These are phyloP conservation scores for Amylostereum chailletii DNA, from an alignment of 1,284 basidiomycete genomes.

Conservation along the genomic window DNA sequence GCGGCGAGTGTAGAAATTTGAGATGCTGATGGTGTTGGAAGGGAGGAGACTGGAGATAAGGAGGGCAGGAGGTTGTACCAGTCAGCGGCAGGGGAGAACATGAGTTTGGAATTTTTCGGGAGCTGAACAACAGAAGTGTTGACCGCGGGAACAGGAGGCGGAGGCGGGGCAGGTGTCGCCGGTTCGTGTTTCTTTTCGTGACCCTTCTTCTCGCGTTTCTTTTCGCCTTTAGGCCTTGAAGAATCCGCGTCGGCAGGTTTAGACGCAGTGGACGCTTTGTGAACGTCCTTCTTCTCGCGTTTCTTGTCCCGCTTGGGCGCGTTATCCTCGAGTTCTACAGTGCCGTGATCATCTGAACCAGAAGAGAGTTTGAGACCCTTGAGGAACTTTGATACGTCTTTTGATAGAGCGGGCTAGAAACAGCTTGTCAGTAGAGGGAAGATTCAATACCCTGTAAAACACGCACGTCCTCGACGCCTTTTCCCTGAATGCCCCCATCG, in stretches of 20 bases:
- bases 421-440: neutral
- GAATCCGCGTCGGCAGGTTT: neutral
- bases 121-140: neutral
- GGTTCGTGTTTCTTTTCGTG: conserved; percentile 10
- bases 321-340: neutral
- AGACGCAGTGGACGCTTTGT: conserved; percentile 4
- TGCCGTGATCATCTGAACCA: conserved; percentile 12
- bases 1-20: conserved; percentile 37
- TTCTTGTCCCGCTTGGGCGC: conserved; percentile 14
- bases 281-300: conserved; percentile 21
- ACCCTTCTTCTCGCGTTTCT: conserved; percentile 1
- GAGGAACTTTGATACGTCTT: conserved; percentile 53
- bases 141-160: neutral
- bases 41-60: conserved; percentile 17
- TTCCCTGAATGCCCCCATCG: conserved; percentile 19
- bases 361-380: conserved; percentile 40
- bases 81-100: conserved; percentile 44
- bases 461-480: conserved; percentile 17
- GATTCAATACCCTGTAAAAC: neutral
- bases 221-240: neutral
- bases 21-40: conserved; percentile 28
- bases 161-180: neutral
- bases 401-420: conserved; percentile 33
- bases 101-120: conserved; percentile 7
- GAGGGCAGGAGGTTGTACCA: conserved; percentile 46